Evolutionary conservation across 495 filamentous ascomycete genomes (phyloP).

Genomic region (Podospora comata): DNA sequence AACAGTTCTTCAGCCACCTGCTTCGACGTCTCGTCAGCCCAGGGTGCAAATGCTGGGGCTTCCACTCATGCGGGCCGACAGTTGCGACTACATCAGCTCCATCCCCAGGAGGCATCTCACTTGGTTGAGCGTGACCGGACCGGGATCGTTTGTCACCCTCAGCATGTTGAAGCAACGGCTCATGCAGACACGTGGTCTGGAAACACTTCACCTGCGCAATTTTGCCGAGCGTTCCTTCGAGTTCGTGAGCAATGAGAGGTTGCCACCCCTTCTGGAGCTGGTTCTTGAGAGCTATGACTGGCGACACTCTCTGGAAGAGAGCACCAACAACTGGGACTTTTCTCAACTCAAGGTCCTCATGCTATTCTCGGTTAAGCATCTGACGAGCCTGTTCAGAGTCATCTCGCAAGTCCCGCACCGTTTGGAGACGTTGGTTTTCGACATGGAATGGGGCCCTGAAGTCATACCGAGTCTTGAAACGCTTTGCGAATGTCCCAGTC

Average conservation of each 20-base stretch:
- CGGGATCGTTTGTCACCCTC: not conserved
- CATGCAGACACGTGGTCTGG: not conserved
- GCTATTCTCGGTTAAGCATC: not conserved
- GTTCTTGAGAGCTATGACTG: not conserved
- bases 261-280: not conserved
- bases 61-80: not conserved
- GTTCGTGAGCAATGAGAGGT: not conserved
- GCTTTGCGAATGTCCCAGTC: not conserved
- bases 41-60: not conserved
- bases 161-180: not conserved
- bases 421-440: not conserved
- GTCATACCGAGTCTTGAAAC: not conserved
- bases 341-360: not conserved
- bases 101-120: not conserved
- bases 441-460: not conserved
- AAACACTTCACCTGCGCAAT: not conserved
- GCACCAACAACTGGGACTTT: not conserved
- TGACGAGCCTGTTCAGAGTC: not conserved
- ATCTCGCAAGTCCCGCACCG: not conserved
- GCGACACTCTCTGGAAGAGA: not conserved
- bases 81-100: not conserved
- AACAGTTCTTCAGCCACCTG: not conserved
- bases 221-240: not conserved
- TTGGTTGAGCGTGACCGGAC: not conserved
- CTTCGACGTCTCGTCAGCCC: not conserved